Evolutionary conservation across 805 yeast species (phyloP), one percentile per base, ranked within the genome.

Genomic region (Yamadazyma sp.): DNA sequence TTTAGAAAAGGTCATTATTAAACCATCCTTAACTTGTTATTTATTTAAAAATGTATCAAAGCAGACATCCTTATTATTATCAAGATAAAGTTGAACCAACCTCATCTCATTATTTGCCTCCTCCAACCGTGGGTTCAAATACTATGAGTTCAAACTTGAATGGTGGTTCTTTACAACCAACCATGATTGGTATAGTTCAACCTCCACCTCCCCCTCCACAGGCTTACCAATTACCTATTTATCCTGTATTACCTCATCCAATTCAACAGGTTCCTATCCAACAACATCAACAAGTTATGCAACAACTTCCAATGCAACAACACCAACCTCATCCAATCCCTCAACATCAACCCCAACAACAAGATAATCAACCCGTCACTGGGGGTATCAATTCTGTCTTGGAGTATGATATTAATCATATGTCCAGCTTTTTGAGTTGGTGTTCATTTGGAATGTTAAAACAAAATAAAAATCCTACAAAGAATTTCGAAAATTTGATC

Each of bases 381-480:
- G 96, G 96, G 27, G 96, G 95, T 42, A 91, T 86, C 30, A 70
- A 81, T 24, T 71, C 81, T 11, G 81, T 77, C 22, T 69, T 86
- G 52, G 96, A 88, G 55, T 89, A 91, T 58, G 88, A 86, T 45
- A 60, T 87, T 36, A 72, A 73, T 26, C 64, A 71, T 39, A 89
- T 89, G 95, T 73, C 94, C 7, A 80, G 81, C 39, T 93, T 86
- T 50, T 67, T 87, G 31, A 71, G 87, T 33, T 78, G 88, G 70
- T 75, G 86, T 57, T 70, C 85, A 10, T 81, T 72, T 47, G 82
- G 86, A 20, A 69, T 83, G 53, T 70, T 82, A 52, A 77, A 75
- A 46, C 78, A 78, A 50, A 57, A 49, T 27, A 44, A 60, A 22
- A 56, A 45, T 33, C 67, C 80, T n/a, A 45, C 73, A 15, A 56